Evolutionary conservation across 2,329 filamentous ascomycete species (phyloP).

Genomic region (Microsporum ferrugineum): DNA sequence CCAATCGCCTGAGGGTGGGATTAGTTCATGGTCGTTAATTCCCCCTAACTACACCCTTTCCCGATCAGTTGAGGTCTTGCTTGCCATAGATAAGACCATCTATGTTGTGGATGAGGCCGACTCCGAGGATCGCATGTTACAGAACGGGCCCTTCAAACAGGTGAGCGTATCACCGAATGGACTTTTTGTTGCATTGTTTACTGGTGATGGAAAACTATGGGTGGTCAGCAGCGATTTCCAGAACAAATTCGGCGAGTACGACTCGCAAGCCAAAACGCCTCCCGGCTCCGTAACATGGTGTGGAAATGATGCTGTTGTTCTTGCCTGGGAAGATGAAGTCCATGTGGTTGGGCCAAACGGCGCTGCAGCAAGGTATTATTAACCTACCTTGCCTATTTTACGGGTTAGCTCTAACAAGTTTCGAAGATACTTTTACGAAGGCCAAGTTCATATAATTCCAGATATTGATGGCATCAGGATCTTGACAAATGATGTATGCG

Average conservation of each 20-base stretch:
- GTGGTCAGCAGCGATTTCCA: conserved; percentile 95
- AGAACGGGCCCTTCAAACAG: conserved; percentile 85
- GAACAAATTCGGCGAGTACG: conserved; percentile 79
- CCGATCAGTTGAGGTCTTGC: conserved; percentile 79
- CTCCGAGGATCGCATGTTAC: conserved; percentile 78
- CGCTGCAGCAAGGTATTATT: conserved; percentile 49
- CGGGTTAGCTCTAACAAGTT: not conserved
- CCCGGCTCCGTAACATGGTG: conserved; percentile 93
- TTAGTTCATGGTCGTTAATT: conserved; percentile 82
- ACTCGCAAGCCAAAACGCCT: conserved; percentile 71
- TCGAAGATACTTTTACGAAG: conserved; percentile 73
- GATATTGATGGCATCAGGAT: conserved; percentile 84
- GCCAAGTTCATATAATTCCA: conserved; percentile 74
- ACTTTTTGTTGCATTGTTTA: conserved; percentile 77
- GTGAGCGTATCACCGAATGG: conserved; percentile 86
- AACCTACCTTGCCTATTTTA: not conserved
- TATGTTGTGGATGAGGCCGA: conserved; percentile 80
- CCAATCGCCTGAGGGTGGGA: conserved; percentile 60
- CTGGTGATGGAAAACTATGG: conserved; percentile 71
- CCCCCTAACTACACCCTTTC: conserved; percentile 81
- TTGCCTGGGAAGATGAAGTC: conserved; percentile 97
- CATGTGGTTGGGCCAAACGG: conserved; percentile 83
- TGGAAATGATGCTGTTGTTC: conserved; percentile 80
- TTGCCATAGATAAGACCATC: conserved; percentile 75
- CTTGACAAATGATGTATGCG: conserved; percentile 86